Conservation (phyloP, 768 basidiomycete species). For the Hericium erinaceus region DNA sequence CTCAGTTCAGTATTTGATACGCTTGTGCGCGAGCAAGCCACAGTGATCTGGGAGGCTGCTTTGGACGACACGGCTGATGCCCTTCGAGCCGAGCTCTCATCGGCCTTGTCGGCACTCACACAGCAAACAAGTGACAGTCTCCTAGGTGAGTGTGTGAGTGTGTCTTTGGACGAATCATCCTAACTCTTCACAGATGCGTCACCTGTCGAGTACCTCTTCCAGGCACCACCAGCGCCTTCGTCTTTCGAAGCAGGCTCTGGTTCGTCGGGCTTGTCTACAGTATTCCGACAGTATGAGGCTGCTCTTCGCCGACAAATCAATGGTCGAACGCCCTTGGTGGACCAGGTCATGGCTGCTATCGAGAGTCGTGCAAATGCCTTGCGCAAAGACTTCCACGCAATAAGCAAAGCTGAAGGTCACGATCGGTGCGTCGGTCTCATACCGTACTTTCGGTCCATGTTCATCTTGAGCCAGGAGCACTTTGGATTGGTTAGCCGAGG, state of each 20-base stretch:
- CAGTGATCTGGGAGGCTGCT: slow-evolving; percentile 47
- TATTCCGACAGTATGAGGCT: slow-evolving; percentile 56
- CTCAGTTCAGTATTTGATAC: slow-evolving; percentile 42
- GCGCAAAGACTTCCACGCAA: slow-evolving; percentile 49
- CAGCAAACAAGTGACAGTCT: slow-evolving; percentile 17
- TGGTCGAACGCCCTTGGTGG: slow-evolving; percentile 53
- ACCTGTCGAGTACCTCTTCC: slow-evolving; percentile 50
- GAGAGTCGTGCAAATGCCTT: slow-evolving; percentile 52
- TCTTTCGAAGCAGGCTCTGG: slow-evolving; percentile 30
- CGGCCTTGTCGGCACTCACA: slow-evolving; percentile 27
- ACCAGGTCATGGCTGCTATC: slow-evolving; percentile 45
- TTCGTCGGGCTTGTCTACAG: slow-evolving; percentile 26
- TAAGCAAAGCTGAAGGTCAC: slow-evolving; percentile 31
- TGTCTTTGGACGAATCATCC: not conserved
- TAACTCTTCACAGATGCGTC: slow-evolving; percentile 32
- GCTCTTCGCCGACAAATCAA: slow-evolving; percentile 53
- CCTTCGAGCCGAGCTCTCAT: slow-evolving; percentile 36
- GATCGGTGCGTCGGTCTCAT: slow-evolving; percentile 30
- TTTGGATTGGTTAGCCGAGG: not conserved
- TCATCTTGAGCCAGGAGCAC: not conserved
- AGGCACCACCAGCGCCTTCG: slow-evolving; percentile 38
- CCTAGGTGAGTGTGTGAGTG: slow-evolving; percentile 20
- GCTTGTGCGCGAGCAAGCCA: slow-evolving; percentile 43
- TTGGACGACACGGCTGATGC: slow-evolving; percentile 34
- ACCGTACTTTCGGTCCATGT: not conserved